Evolutionary conservation across 257 asterid species (phyloP), one percentile per base, ranked within the genome.

Genomic region (Gynochthodes officinalis): DNA sequence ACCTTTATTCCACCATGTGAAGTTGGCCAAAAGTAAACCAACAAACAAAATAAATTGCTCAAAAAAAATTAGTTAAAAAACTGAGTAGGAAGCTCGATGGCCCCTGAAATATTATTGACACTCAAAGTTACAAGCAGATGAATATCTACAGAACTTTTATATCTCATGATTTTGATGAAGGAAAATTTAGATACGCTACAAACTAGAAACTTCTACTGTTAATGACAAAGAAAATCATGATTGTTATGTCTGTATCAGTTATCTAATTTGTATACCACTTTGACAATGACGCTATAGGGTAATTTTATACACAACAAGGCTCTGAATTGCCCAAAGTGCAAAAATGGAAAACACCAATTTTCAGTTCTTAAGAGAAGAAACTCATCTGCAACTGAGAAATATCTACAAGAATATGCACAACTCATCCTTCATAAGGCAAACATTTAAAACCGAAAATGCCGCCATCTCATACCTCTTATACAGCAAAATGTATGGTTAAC

Each of bases 381-480:
- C 97, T 91, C 97, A 91, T 86, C 97, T 91, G 97, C 96, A 79
- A 81, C 89, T 59, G 82, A n/a, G 79, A 78, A 80, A 82, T 82
- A 84, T 89, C 91, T 88, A 88, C 91, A 86, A 80, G 82, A 77
- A 82, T 61, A 81, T 73, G 86, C 84, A 84, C 85, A 81, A 77
- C 53, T 68, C 78, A 30, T 73, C 75, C 76, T 74, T 64, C 72
- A 79, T 76, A 68, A 69, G 65, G 61, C 61, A 67, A 75, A 74
- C 71, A 19, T 69, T 54, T 52, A 63, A 77, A 69, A 65, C 58
- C 37, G 65, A 16, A 53, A 73, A 59, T 13, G 28, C 40, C 28
- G 16, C 43, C 39, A 19, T 12, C 33, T 61, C 23, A 61, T 19
- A 39, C 27, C 71, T 39, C 58, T 53, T 53, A 53, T 40, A 43